phyloP scores from a whole-genome alignment of 176 grass and related monocot genomes.

The Cenchrus purpureus region DNA sequence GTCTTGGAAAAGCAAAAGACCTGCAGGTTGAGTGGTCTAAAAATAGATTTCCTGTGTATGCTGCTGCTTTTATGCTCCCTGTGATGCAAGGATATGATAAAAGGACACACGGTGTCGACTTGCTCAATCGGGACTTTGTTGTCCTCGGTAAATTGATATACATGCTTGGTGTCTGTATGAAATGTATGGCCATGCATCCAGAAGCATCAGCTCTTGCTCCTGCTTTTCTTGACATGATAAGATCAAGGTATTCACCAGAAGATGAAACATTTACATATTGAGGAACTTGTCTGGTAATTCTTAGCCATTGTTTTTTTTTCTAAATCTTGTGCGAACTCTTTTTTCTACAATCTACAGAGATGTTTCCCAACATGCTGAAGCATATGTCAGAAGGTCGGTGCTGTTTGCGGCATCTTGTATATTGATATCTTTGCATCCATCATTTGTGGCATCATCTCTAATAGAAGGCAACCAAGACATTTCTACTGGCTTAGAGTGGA shows the following conservation, averaged over 20 bases:
- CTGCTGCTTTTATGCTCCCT: conserved; percentile 96
- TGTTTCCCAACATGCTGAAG: conserved; percentile 81
- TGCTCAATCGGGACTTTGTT: conserved; percentile 87
- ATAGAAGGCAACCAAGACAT: conserved; percentile 83
- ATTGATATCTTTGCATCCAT: conserved; percentile 83
- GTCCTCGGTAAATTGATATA: conserved; percentile 93
- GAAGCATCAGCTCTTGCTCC: conserved; percentile 89
- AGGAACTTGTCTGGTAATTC: conserved; percentile 13
- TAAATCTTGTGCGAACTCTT: conserved; percentile 13
- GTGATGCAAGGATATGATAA: conserved; percentile 93
- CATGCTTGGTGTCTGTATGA: conserved; percentile 98
- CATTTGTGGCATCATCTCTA: conserved; percentile 79
- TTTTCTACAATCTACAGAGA: conserved; percentile 64
- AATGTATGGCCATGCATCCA: conserved; percentile 87
- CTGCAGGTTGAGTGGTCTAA: conserved; percentile 56
- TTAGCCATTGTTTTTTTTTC: not conserved
- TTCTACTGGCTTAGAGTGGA: conserved; percentile 87
- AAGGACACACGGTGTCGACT: conserved; percentile 77
- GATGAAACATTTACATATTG: conserved; percentile 33
- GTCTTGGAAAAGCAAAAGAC: conserved; percentile 66
- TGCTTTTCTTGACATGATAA: conserved; percentile 89
- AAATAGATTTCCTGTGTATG: conserved; percentile 94
- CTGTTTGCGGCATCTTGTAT: conserved; percentile 92
- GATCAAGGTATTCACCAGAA: conserved; percentile 63
- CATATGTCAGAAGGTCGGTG: conserved; percentile 91